Evolutionary conservation across 148 eudicot species (phyloP).

Genomic region (Euryodendron excelsum): DNA sequence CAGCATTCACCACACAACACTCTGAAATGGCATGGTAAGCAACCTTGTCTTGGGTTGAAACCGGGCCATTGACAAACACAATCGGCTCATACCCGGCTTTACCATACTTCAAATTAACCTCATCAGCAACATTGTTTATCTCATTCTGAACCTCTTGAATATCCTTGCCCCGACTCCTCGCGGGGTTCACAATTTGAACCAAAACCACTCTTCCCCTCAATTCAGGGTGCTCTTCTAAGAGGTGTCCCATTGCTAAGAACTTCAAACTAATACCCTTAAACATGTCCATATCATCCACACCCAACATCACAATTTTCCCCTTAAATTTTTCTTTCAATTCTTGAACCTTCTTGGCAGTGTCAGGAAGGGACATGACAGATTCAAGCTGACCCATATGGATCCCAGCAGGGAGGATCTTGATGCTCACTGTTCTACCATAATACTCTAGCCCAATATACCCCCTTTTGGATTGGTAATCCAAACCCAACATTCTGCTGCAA

Average conservation of each 20-base stretch:
- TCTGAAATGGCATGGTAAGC: constrained; percentile 69
- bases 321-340: constrained; percentile 43
- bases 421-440: constrained; percentile 72
- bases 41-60: constrained; percentile 62
- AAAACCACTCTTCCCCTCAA: constrained; percentile 64
- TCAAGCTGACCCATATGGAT: constrained; percentile 78
- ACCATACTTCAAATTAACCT: constrained; percentile 54
- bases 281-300: constrained; percentile 91
- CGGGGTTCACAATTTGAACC: constrained; percentile 72
- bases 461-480: constrained; percentile 74
- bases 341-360: constrained; percentile 36
- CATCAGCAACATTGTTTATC: constrained; percentile 39
- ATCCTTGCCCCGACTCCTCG: constrained; percentile 75
- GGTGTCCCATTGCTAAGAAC: constrained; percentile 61
- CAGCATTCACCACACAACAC: constrained; percentile 79
- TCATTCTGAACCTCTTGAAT: constrained; percentile 61
- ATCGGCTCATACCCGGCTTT: constrained; percentile 60
- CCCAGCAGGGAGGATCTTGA: constrained; percentile 80
- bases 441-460: constrained; percentile 83
- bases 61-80: constrained; percentile 55
- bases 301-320: constrained; percentile 69
- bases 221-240: constrained; percentile 42
- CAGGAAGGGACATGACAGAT: constrained; percentile 38
- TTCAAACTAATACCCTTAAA: constrained; percentile 82
- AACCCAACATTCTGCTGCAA: constrained; percentile 82